Evolutionary conservation across 2,329 filamentous ascomycete species (phyloP), one percentile per base, ranked within the genome.

Genomic region (Sarocladiaceae sp.): DNA sequence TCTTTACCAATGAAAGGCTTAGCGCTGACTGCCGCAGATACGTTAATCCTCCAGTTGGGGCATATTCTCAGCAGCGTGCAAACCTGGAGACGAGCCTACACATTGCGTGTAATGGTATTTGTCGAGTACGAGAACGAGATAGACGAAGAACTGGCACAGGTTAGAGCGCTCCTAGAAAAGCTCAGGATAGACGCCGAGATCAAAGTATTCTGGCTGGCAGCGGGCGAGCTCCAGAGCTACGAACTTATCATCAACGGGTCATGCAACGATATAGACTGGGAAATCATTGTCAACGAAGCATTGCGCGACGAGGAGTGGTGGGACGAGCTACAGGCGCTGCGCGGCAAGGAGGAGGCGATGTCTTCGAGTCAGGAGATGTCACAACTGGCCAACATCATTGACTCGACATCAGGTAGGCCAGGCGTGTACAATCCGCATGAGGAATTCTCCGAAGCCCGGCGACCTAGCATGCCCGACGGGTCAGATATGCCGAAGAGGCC

Each of bases 51-150:
- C 3, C 90, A 95, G 60, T 76, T 95, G 10, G 90, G 91, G 0
- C 93, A 89, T 59, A 95, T 96, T 53, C 69, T 96, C 1, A 82
- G 87, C 57, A 94, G 88, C 1, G 89, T 94, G 0, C 86, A 86
- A 2, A 83, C 86, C 1, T 96, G 90, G 89, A 88, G 87, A 60
- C 82, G 80, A 50, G 79, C 77, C 0, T 94, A 88, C 64, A 78
- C 74, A 36, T 69, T 95, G 7, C 84, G 90, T 35, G 87, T 96
- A 3, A 82, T 87, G 51, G 90, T 95, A 0, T 96, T 96, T 65
- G 90, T 96, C 18, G 90, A 96, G 62, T 95, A 95, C 59, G 89
- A 94, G 64, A 83, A 77, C 23, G 90, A 96, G 58, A 85, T 96
- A 1, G 82, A 87, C 35, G 88, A 95, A 66, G 90, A 96, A 66